Conservation (phyloP, 2,329 filamentous ascomycete species). For the Exophiala xenobiotica region DNA sequence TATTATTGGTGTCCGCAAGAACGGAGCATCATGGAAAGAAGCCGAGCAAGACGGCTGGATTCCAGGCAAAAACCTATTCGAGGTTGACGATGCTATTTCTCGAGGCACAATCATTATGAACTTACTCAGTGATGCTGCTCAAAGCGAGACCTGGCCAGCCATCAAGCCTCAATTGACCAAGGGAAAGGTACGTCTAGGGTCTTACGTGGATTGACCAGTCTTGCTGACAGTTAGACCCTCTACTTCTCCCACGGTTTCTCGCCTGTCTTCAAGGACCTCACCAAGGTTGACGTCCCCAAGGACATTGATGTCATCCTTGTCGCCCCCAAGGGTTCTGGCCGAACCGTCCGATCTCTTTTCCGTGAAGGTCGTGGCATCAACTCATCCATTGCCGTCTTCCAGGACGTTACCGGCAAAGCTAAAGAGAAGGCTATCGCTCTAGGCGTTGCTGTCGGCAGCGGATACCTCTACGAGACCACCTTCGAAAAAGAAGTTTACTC, state of each 20-base stretch:
- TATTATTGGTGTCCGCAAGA: conserved; percentile 97
- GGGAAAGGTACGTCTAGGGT: conserved; percentile 73
- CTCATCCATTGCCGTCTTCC: conserved; percentile 96
- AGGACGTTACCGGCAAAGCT: conserved; percentile 96
- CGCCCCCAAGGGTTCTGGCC: conserved; percentile 97
- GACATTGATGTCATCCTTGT: conserved; percentile 99
- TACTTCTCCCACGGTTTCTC: conserved; percentile 99
- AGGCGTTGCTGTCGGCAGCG: conserved; percentile 93
- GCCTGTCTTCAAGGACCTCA: conserved; percentile 98
- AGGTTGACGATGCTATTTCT: conserved; percentile 92
- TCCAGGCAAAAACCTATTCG: conserved; percentile 97
- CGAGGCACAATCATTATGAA: conserved; percentile 98
- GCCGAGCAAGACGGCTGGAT: conserved; percentile 97
- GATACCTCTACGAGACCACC: conserved; percentile 99
- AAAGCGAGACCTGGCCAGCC: conserved; percentile 96
- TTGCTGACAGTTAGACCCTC: conserved; percentile 65
- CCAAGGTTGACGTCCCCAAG: conserved; percentile 93
- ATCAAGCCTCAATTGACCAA: conserved; percentile 98
- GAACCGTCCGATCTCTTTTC: conserved; percentile 98
- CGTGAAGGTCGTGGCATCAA: conserved; percentile 99
- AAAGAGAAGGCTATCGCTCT: conserved; percentile 97
- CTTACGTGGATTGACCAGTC: background rate
- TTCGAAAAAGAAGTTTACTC: conserved; percentile 99
- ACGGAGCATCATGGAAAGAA: conserved; percentile 98
- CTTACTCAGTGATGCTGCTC: conserved; percentile 93